These are phyloP conservation scores for Colletotrichum scovillei DNA, from an alignment of 2,329 filamentous ascomycete species.

Conservation along the genomic window DNA sequence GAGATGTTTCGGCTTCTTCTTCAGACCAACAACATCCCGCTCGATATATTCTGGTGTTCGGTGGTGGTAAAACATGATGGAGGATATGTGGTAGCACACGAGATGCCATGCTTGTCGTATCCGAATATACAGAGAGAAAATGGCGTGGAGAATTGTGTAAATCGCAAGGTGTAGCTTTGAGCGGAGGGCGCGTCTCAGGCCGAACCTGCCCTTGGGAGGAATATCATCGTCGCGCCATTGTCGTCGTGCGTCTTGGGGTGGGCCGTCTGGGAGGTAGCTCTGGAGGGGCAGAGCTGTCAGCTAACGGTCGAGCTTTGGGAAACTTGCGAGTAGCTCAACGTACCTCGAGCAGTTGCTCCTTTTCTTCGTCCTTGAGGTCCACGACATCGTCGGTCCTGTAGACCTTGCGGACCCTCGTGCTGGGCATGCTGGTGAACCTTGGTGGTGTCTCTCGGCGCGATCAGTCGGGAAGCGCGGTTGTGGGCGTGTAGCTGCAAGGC, in stretches of 20 bases:
- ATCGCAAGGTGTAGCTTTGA: constrained; percentile 73
- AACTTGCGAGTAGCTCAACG: constrained; percentile 13
- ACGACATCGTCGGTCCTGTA: constrained; percentile 53
- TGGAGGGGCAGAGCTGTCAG: constrained; percentile 32
- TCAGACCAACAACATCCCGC: constrained; percentile 82
- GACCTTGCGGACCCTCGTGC: constrained; percentile 47
- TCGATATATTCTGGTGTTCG: constrained; percentile 92
- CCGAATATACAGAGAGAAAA: constrained; percentile 91
- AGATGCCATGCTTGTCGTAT: constrained; percentile 83
- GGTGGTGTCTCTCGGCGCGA: constrained; percentile 9
- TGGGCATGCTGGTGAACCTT: constrained; percentile 40
- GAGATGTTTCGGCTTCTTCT: constrained; percentile 83
- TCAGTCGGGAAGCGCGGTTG: constrained; percentile 8
- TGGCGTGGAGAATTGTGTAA: constrained; percentile 77
- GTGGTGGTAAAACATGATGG: constrained; percentile 93
- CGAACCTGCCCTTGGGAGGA: constrained; percentile 57
- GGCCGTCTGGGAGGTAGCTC: constrained; percentile 41
- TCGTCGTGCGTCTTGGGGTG: constrained; percentile 3
- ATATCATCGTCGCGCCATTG: constrained; percentile 37
- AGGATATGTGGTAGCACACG: constrained; percentile 80
- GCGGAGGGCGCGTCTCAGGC: constrained; percentile 70
- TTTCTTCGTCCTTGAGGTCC: constrained; percentile 49
- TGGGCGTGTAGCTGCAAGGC: constrained; percentile 19
- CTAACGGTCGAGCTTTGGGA: neutral
- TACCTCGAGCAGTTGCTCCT: constrained; percentile 50